phyloP scores from a whole-genome alignment of 805 yeast species.

The Metschnikowia borealis region DNA sequence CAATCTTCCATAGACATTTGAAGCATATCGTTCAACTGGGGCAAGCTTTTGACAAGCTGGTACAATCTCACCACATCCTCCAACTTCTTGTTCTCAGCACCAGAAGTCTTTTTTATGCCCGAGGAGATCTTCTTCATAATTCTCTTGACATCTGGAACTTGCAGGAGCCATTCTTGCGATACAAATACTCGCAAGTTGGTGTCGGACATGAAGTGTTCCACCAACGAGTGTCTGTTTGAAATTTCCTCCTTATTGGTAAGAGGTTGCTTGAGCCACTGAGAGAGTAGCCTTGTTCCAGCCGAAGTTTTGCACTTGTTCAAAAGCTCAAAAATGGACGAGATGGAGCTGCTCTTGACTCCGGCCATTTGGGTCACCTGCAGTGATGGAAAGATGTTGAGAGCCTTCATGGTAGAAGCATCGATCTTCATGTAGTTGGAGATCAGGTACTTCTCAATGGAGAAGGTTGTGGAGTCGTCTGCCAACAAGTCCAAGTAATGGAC shows the following conservation, averaged over 20 bases:
- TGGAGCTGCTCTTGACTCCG: conserved; percentile 21
- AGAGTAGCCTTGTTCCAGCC: conserved; percentile 82
- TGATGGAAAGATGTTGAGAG: conserved; percentile 77
- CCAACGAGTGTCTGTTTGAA: conserved; percentile 64
- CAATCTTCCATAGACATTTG: conserved; percentile 38
- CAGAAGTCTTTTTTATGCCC: conserved; percentile 27
- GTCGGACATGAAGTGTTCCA: conserved; percentile 70
- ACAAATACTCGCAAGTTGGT: conserved; percentile 60
- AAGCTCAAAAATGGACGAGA: conserved; percentile 68
- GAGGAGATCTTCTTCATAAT: conserved; percentile 59
- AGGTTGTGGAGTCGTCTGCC: conserved; percentile 54
- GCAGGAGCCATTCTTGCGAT: conserved; percentile 61
- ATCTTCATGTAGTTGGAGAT: conserved; percentile 81
- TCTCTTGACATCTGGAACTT: conserved; percentile 80
- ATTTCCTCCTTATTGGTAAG: conserved; percentile 62
- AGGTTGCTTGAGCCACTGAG: conserved; percentile 97
- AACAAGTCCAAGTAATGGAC: conserved; percentile 64
- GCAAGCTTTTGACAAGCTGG: conserved; percentile 69
- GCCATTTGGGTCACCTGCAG: conserved; percentile 12
- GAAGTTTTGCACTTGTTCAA: conserved; percentile 83
- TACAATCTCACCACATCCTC: conserved; percentile 90
- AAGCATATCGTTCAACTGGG: conserved; percentile 59
- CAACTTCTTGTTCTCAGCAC: conserved; percentile 52
- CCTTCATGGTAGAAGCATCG: conserved; percentile 85
- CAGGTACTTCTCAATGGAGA: conserved; percentile 60